Percentiles rank a stretch among this genome's conserved stretches.
phyloP scores from a whole-genome alignment of 2,329 filamentous ascomycete species.

The Aspergillus thermomutatus region DNA sequence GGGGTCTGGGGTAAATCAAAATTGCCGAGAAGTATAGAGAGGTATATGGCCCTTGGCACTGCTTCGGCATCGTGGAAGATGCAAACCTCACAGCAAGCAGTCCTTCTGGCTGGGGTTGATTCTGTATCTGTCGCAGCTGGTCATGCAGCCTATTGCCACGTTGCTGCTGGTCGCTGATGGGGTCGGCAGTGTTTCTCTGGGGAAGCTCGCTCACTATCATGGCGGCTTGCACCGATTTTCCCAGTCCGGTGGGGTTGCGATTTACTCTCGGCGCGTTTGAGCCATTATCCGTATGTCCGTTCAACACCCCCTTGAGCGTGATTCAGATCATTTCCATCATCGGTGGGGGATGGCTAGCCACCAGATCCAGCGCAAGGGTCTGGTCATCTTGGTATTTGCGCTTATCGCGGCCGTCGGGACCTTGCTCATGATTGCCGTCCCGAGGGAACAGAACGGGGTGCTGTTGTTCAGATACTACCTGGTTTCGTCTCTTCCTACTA shows the following conservation, averaged over 20 bases:
- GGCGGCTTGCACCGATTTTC: slow-evolving; percentile 49
- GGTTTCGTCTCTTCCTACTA: slow-evolving; percentile 21
- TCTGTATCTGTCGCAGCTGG: slow-evolving; percentile 58
- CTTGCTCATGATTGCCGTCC: slow-evolving; percentile 49
- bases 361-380: slow-evolving; percentile 42
- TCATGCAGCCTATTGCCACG: slow-evolving; percentile 56
- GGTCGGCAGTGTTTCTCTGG: slow-evolving; percentile 53
- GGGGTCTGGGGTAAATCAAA: not conserved
- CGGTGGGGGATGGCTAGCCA: slow-evolving; percentile 38
- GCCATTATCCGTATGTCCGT: slow-evolving; percentile 17
- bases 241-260: slow-evolving; percentile 44
- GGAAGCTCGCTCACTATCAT: slow-evolving; percentile 51
- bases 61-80: slow-evolving; percentile 44
- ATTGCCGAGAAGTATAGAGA: not conserved
- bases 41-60: slow-evolving; percentile 2
- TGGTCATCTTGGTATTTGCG: slow-evolving; percentile 41
- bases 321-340: slow-evolving; percentile 39
- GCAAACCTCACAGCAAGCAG: slow-evolving; percentile 48
- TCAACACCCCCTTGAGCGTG: too few species aligned
- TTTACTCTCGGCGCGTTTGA: slow-evolving; percentile 43
- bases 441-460: slow-evolving; percentile 46
- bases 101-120: slow-evolving; percentile 61
- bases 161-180: slow-evolving; percentile 46
- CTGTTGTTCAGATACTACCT: slow-evolving; percentile 53
- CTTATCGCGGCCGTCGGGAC: slow-evolving; percentile 41